Conservation (phyloP, 768 basidiomycete genomes). For the Mycena sanguinolenta region DNA sequence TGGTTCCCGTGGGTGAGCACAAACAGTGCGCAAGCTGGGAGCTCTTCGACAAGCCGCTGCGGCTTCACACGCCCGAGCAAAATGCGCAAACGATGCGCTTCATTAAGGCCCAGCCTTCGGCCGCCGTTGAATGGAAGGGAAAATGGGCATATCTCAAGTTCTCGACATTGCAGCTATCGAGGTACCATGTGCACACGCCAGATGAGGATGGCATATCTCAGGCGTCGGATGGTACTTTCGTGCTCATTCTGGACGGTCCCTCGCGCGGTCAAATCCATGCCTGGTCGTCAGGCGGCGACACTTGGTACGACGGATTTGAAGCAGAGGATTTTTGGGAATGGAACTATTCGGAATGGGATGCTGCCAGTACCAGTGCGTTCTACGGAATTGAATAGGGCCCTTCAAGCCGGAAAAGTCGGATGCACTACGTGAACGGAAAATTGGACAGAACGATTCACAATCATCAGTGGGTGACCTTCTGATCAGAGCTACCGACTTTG, state of each 20-base stretch:
- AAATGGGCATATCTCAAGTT: slow-evolving; percentile 11
- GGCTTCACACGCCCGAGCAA: slow-evolving; percentile 14
- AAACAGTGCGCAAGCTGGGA: slow-evolving; percentile 7
- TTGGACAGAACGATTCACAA: no score
- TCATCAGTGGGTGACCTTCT: no score
- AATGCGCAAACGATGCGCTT: slow-evolving; percentile 26
- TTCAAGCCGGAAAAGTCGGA: no score
- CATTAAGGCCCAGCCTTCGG: slow-evolving; percentile 6
- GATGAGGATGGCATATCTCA: no score
- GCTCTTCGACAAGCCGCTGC: slow-evolving; percentile 9
- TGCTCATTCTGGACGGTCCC: slow-evolving; percentile 23
- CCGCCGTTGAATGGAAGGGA: background rate
- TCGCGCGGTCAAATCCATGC: slow-evolving; percentile 25
- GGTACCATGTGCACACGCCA: slow-evolving; percentile 1
- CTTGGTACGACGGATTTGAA: slow-evolving; percentile 29
- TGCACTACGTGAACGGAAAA: no score
- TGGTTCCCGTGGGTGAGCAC: background rate
- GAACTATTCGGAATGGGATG: slow-evolving; percentile 28
- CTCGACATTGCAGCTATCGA: slow-evolving; percentile 14
- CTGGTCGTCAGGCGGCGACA: background rate
- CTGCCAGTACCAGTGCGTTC: no score
- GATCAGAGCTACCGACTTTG: no score
- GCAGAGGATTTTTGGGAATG: slow-evolving; percentile 25
- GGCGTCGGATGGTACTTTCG: slow-evolving; percentile 16
- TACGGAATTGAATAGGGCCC: no score